These are phyloP conservation scores for Juglanconis juglandina DNA, from an alignment of 2,329 filamentous ascomycete species.

Conservation along the genomic window DNA sequence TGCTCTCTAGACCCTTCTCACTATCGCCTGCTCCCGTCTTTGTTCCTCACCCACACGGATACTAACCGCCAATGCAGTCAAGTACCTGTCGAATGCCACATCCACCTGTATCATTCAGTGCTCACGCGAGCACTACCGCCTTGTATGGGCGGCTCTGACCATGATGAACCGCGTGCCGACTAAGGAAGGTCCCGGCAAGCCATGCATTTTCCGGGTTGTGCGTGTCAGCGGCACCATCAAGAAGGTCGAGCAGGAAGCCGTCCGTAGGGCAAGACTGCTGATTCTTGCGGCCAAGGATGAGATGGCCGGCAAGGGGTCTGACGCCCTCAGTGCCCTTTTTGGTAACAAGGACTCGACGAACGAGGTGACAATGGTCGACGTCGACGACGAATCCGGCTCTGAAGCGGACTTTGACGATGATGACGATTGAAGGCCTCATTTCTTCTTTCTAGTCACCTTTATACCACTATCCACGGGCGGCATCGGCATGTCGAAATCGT, in stretches of 20 bases:
- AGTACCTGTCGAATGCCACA: conserved; percentile 89
- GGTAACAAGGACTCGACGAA: conserved; percentile 24
- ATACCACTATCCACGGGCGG: conserved; percentile 61
- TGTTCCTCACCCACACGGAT: background rate
- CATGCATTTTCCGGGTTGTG: conserved; percentile 79
- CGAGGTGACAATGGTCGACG: conserved; percentile 38
- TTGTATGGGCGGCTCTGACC: conserved; percentile 87
- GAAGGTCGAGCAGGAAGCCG: conserved; percentile 86
- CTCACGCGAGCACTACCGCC: conserved; percentile 74
- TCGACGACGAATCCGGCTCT: conserved; percentile 43
- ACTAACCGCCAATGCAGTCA: conserved; percentile 56
- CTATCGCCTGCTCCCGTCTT: background rate
- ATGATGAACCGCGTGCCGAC: conserved; percentile 70
- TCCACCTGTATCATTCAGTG: conserved; percentile 90
- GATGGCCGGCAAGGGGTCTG: conserved; percentile 34
- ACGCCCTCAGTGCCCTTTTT: conserved; percentile 29
- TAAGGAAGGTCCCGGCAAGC: conserved; percentile 45
- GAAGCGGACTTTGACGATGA: conserved; percentile 45
- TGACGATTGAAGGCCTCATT: conserved; percentile 40
- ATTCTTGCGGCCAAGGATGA: conserved; percentile 63
- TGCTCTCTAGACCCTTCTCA: background rate
- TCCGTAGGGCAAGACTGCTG: conserved; percentile 69
- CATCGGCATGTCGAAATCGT: conserved; percentile 45
- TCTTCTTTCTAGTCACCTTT: conserved; percentile 65
- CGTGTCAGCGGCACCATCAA: conserved; percentile 89